phyloP scores from a whole-genome alignment of 2,329 filamentous ascomycete genomes.

The Neopestalotiopsis sp. region DNA sequence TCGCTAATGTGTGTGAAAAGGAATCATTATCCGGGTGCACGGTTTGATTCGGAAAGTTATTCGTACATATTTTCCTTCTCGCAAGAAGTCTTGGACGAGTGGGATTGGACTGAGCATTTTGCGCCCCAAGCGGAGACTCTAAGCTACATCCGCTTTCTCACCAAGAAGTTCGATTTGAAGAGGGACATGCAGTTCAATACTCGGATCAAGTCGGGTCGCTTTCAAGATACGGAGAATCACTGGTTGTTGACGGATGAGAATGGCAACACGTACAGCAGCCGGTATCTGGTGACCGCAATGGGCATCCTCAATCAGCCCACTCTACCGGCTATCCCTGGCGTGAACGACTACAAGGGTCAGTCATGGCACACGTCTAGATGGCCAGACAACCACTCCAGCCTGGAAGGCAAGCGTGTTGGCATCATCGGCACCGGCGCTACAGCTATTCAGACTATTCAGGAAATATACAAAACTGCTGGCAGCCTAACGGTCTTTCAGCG shows the following conservation, averaged over 20 bases:
- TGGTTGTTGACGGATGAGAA: conserved; percentile 35
- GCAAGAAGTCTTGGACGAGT: conserved; percentile 47
- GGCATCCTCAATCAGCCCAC: conserved; percentile 39
- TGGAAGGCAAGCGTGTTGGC: conserved; percentile 33
- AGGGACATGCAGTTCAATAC: conserved; percentile 39
- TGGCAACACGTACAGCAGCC: conserved; percentile 29
- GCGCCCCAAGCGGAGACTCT: conserved; percentile 42
- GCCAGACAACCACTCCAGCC: conserved; percentile 27
- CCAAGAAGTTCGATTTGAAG: conserved; percentile 41
- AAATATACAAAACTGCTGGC: conserved; percentile 30
- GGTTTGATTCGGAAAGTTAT: conserved; percentile 49
- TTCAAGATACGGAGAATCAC: conserved; percentile 23
- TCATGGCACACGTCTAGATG: conserved; percentile 35
- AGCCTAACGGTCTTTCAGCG: conserved; percentile 33
- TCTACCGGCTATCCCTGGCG: conserved; percentile 39
- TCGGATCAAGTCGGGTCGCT: conserved; percentile 24
- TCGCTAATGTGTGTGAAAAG: background rate
- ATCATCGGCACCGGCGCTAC: conserved; percentile 38
- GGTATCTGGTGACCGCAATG: conserved; percentile 35
- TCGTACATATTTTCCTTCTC: conserved; percentile 50
- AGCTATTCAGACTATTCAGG: conserved; percentile 37
- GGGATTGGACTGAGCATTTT: conserved; percentile 44
- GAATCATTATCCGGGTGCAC: conserved; percentile 34
- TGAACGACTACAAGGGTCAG: conserved; percentile 34
- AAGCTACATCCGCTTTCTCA: conserved; percentile 44